Base-by-base conservation (phyloP, 1,284 basidiomycete species). In the Bjerkandera adusta region DNA sequence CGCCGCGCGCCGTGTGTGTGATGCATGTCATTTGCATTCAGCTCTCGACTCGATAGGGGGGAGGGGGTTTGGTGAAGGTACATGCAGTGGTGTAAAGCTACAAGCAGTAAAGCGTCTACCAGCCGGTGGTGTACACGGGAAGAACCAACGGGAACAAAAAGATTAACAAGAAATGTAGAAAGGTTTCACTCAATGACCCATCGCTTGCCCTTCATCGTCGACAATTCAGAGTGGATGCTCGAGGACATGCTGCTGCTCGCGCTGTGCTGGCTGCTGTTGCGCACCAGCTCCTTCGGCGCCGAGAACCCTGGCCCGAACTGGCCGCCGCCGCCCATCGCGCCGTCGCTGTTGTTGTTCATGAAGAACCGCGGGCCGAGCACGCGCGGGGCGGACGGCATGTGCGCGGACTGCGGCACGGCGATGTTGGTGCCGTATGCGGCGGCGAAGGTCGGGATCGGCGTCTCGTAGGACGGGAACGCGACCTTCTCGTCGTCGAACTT, bases 151-250 rank as follows among this genome's bases (percentile, higher is more conserved):
- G n/a, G n/a, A n/a, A n/a, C n/a, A n/a, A n/a, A n/a, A n/a, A n/a
- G n/a, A n/a, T n/a, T n/a, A n/a, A n/a, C n/a, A n/a, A n/a, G n/a
- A n/a, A n/a, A n/a, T n/a, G n/a, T n/a, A n/a, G n/a, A n/a, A n/a
- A n/a, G n/a, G n/a, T n/a, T n/a, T 70, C 63, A 82, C 64, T 82
- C 80, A 49, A 82, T 81, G 50, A 79, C 66, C 78, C 79, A 81
- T 48, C 76, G 72, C 57, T 71, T 71, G 29, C 56, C 54, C 38
- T 52, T 34, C 33, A 49, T 50, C 30, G n/a, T n/a, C n/a, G n/a
- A n/a, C n/a, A n/a, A n/a, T n/a, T n/a, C n/a, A n/a, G n/a, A n/a
- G n/a, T n/a, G n/a, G n/a, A n/a, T n/a, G 45, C 43, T 43, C 26
- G 49, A 36, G 36, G 39, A 49, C 24, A 45, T 47, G 27, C 38